A percentile compares a stretch with the other conserved stretches of the same genome.
These are phyloP conservation scores for Gossypium arboreum DNA, from an alignment of 345 rosid species.

Conservation along the genomic window DNA sequence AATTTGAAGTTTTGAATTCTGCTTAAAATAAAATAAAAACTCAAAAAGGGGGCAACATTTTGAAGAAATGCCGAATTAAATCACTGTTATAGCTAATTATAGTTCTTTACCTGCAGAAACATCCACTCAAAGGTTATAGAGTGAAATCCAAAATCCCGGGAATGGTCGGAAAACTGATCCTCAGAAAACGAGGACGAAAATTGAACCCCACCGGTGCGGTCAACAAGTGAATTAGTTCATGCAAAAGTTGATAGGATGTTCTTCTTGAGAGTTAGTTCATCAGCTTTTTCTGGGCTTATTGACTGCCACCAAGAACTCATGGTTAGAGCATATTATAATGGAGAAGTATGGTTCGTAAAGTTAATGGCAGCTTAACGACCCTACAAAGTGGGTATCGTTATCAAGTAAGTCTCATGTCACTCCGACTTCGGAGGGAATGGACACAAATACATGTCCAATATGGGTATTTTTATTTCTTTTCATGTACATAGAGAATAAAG, in stretches of 20 bases:
- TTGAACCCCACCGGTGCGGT: background rate
- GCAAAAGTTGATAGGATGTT: constrained; percentile 58
- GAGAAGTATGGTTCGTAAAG: too few species aligned
- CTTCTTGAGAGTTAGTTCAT: constrained; percentile 77
- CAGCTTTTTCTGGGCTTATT: constrained; percentile 81
- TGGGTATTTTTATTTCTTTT: too few species aligned
- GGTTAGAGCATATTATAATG: background rate
- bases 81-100: background rate
- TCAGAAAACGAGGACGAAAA: background rate
- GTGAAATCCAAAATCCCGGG: background rate
- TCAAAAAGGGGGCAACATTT: background rate
- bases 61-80: constrained; percentile 10
- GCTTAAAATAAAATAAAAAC: too few species aligned
- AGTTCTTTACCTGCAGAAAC: background rate
- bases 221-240: constrained; percentile 10
- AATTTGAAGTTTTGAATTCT: too few species aligned
- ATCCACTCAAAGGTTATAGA: background rate
- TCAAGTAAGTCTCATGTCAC: background rate
- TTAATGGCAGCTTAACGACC: background rate
- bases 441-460: too few species aligned
- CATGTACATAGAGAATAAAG: too few species aligned
- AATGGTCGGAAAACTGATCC: background rate
- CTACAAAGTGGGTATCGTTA: background rate
- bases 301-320: constrained; percentile 49
- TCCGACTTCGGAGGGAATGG: background rate